These are phyloP conservation scores for Globisporangium splendens DNA, from an alignment of 352 stramenopile species.

Conservation along the genomic window DNA sequence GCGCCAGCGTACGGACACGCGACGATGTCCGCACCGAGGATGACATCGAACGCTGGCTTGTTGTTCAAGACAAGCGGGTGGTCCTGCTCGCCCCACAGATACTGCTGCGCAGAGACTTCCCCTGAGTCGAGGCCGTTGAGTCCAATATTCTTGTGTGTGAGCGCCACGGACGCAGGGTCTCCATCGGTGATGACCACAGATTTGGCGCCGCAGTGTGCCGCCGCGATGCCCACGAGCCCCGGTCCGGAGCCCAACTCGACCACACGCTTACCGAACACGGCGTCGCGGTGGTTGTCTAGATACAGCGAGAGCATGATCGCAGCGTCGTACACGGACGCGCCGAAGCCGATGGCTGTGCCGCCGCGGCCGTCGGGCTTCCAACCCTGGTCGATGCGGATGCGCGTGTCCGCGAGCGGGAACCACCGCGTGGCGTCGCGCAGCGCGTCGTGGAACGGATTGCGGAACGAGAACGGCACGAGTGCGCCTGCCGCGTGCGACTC, in stretches of 20 bases:
- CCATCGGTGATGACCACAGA: slow-evolving; percentile 68
- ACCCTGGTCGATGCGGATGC: slow-evolving; percentile 66
- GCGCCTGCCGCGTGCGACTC: slow-evolving; percentile 8
- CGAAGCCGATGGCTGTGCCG: slow-evolving; percentile 70
- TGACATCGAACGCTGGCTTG: slow-evolving; percentile 47
- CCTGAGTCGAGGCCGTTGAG: slow-evolving; percentile 28
- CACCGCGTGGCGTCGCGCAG: slow-evolving; percentile 57
- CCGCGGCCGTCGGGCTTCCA: slow-evolving; percentile 77
- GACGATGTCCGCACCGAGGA: slow-evolving; percentile 80
- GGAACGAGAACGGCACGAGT: slow-evolving; percentile 71
- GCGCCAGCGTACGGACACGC: slow-evolving; percentile 74
- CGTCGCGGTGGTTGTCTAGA: slow-evolving; percentile 47
- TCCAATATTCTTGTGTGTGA: slow-evolving; percentile 59
- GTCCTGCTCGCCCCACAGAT: slow-evolving; percentile 57
- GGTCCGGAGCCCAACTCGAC: slow-evolving; percentile 74
- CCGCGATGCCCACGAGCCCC: slow-evolving; percentile 70
- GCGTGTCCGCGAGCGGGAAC: slow-evolving; percentile 58
- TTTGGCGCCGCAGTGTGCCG: slow-evolving; percentile 40
- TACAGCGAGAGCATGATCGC: slow-evolving; percentile 79
- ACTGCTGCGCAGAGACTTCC: slow-evolving; percentile 33
- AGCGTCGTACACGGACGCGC: slow-evolving; percentile 79
- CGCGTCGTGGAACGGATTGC: slow-evolving; percentile 71
- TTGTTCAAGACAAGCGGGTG: slow-evolving; percentile 21
- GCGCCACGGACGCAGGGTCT: slow-evolving; percentile 58
- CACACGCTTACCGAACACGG: slow-evolving; percentile 48